These are phyloP conservation scores for Fusarium papillatum DNA, from an alignment of 2,329 filamentous ascomycete genomes.

Conservation along the genomic window DNA sequence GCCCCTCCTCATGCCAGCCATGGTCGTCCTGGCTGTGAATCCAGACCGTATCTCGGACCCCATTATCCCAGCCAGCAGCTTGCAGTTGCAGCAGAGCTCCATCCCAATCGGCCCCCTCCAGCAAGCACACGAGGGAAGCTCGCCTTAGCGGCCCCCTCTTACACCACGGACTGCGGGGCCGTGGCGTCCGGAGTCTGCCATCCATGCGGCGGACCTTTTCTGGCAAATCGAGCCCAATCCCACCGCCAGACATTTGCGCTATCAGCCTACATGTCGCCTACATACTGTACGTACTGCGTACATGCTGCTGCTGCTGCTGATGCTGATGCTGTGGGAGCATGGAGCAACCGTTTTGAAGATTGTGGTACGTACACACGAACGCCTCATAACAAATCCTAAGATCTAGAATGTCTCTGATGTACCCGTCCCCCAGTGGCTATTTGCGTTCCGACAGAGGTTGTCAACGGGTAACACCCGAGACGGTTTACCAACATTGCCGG, in stretches of 20 bases:
- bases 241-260: background rate
- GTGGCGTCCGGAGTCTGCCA: conserved; percentile 18
- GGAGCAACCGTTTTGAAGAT: background rate
- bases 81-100: conserved; percentile 6
- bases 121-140: conserved; percentile 23
- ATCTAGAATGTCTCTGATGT: conserved; percentile 2
- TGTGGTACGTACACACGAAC: background rate
- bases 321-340: background rate
- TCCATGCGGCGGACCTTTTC: conserved; percentile 12
- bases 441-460: conserved; percentile 5
- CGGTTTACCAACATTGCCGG: background rate
- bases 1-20: conserved; percentile 14
- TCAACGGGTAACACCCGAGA: conserved; percentile 3
- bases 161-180: conserved; percentile 37
- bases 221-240: conserved; percentile 10
- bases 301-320: background rate
- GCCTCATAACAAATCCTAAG: background rate
- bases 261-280: background rate
- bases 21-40: background rate
- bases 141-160: conserved; percentile 28
- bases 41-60: conserved; percentile 27
- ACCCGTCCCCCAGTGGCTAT: background rate
- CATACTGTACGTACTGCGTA: conserved; percentile 2
- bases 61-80: conserved; percentile 27
- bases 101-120: conserved; percentile 6